These are phyloP conservation scores for Thozetella sp. DNA, from an alignment of 495 filamentous ascomycete species.

Conservation along the genomic window DNA sequence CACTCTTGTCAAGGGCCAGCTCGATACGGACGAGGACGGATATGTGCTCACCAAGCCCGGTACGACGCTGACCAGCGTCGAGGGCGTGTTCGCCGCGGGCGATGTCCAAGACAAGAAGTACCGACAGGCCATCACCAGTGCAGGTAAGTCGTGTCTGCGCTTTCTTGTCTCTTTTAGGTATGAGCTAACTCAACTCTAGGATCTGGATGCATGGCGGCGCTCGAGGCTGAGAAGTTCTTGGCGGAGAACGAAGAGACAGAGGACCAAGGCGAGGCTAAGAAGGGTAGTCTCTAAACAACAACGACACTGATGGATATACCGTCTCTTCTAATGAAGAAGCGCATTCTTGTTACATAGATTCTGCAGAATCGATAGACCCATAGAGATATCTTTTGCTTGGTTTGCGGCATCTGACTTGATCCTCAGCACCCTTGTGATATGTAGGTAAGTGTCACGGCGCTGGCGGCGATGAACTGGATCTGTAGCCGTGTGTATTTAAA, in stretches of 20 bases:
- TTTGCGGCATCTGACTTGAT: not conserved
- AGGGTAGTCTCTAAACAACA: slow-evolving; percentile 28
- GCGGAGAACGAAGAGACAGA: slow-evolving; percentile 68
- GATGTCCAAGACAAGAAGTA: slow-evolving; percentile 99
- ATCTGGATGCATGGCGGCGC: slow-evolving; percentile 89
- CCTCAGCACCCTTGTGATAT: too few relatives aligned
- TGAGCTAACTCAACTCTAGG: slow-evolving; percentile 55
- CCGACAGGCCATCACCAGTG: slow-evolving; percentile 95
- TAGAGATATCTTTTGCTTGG: slow-evolving; percentile 3
- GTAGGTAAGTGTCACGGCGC: too few relatives aligned
- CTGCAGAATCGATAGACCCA: slow-evolving; percentile 14
- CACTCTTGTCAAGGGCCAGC: slow-evolving; percentile 78
- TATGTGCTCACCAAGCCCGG: slow-evolving; percentile 91
- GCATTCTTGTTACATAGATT: too few relatives aligned
- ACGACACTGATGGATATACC: too few relatives aligned
- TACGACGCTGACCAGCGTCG: slow-evolving; percentile 82
- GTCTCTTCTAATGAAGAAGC: too few relatives aligned
- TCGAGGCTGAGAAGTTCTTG: slow-evolving; percentile 93
- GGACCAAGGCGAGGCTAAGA: slow-evolving; percentile 22
- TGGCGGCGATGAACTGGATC: too few relatives aligned
- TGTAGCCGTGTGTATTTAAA: too few relatives aligned
- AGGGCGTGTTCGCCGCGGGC: slow-evolving; percentile 94
- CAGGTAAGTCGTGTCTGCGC: slow-evolving; percentile 62
- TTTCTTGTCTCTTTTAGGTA: not conserved
- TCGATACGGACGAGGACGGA: slow-evolving; percentile 80